phyloP scores from a whole-genome alignment of 768 basidiomycete genomes.

The Cystobasidium tubakii region DNA sequence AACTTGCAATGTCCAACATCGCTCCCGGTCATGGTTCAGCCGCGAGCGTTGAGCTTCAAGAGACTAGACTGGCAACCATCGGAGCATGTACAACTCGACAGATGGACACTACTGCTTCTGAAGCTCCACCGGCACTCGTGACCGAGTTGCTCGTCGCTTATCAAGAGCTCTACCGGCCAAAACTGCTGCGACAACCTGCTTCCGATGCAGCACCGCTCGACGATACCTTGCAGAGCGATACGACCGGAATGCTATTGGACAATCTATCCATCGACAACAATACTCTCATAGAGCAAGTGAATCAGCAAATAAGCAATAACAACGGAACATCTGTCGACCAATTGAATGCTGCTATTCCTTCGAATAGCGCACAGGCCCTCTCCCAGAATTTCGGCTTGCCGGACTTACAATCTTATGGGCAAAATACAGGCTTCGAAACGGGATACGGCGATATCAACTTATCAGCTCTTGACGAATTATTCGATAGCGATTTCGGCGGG shows the following conservation, averaged over 20 bases:
- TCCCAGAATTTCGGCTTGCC: neutral
- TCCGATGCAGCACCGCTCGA: neutral
- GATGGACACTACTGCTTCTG: neutral
- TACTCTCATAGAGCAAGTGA: neutral
- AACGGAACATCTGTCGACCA: neutral
- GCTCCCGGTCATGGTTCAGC: too few species aligned
- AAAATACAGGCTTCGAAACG: conserved; percentile 8
- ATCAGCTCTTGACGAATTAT: conserved; percentile 31
- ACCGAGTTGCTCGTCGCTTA: neutral
- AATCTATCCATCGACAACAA: neutral
- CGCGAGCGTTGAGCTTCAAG: too few species aligned
- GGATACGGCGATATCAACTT: conserved; percentile 22
- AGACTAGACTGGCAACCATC: neutral
- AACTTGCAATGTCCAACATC: neutral
- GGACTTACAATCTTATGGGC: neutral
- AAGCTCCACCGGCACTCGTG: neutral
- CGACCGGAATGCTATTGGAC: neutral
- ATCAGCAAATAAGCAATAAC: neutral
- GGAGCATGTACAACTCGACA: neutral
- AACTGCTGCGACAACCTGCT: neutral
- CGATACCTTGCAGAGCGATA: neutral
- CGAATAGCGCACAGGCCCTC: neutral
- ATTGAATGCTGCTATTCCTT: neutral
- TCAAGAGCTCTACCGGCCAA: neutral
- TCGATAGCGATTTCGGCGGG: conserved; percentile 16